phyloP scores from a whole-genome alignment of 129 eudicot genomes.

The Smallanthus sonchifolius region DNA sequence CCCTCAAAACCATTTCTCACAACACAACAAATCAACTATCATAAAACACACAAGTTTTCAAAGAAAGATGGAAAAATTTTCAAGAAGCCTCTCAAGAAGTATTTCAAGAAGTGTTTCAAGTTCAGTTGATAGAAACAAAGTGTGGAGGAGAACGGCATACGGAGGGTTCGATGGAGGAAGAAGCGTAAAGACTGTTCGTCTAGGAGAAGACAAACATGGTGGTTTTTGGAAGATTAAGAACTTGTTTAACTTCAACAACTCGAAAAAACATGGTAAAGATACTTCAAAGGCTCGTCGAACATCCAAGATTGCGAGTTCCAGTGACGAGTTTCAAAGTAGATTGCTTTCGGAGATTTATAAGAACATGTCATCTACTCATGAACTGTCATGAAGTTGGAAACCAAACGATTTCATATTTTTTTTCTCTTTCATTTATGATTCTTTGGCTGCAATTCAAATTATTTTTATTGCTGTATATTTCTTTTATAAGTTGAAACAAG shows the following conservation, averaged over 20 bases:
- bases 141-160: conserved; percentile 13
- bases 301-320: not conserved
- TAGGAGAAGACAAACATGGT: conserved; percentile 14
- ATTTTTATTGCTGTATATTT: too few relatives aligned
- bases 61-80: conserved; percentile 14
- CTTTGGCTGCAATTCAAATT: too few relatives aligned
- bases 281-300: not conserved
- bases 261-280: not conserved
- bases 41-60: not conserved
- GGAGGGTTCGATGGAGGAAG: conserved; percentile 19
- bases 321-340: conserved; percentile 1
- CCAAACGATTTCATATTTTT: too few relatives aligned
- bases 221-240: conserved; percentile 4
- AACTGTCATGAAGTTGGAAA: not conserved
- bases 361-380: not conserved
- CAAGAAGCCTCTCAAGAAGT: conserved; percentile 16
- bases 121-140: conserved; percentile 9
- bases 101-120: conserved; percentile 20
- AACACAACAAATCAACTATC: not conserved
- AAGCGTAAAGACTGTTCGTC: conserved; percentile 15
- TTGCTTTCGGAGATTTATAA: conserved; percentile 9
- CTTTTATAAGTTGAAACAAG: too few relatives aligned
- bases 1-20: not conserved
- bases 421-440: too few relatives aligned
- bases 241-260: not conserved